Conservation (phyloP, 306 rosid species). For the Rosa persica region DNA sequence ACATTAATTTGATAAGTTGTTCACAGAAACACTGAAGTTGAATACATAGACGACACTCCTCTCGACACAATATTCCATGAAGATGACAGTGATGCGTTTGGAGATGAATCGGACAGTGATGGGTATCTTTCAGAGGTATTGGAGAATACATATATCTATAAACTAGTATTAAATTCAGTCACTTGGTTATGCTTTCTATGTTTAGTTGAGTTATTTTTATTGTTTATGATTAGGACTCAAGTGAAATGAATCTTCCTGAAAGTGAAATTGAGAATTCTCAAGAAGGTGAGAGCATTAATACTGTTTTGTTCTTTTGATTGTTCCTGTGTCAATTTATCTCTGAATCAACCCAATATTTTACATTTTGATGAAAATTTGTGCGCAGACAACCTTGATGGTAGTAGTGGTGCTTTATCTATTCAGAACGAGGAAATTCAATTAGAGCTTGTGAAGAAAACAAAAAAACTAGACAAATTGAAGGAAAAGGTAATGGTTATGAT, state of each 20-base stretch:
- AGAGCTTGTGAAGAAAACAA: conserved; percentile 57
- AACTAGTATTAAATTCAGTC: conserved; percentile 15
- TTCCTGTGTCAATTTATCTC: neutral
- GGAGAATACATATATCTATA: conserved; percentile 15
- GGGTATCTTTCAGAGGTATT: conserved; percentile 88
- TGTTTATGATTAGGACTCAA: conserved; percentile 50
- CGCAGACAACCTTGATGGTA: conserved; percentile 45
- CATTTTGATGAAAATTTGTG: conserved; percentile 22
- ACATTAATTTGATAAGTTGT: conserved; percentile 6
- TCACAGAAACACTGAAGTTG: conserved; percentile 42
- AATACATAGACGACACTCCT: conserved; percentile 39
- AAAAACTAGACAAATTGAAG: conserved; percentile 60
- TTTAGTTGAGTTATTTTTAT: conserved; percentile 22
- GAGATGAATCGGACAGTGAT: conserved; percentile 76
- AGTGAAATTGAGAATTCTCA: conserved; percentile 37
- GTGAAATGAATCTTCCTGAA: conserved; percentile 27
- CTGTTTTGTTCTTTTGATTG: conserved; percentile 5
- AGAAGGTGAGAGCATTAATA: conserved; percentile 42
- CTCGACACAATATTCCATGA: conserved; percentile 62
- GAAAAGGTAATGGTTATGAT: conserved; percentile 52
- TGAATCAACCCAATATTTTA: neutral
- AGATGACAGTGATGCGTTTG: conserved; percentile 49
- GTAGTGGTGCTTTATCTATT: conserved; percentile 40
- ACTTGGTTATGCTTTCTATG: conserved; percentile 1
- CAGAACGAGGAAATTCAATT: conserved; percentile 53